These are phyloP conservation scores for Chlorella sp. DNA, from an alignment of 139 green algal genomes.

Conservation along the genomic window DNA sequence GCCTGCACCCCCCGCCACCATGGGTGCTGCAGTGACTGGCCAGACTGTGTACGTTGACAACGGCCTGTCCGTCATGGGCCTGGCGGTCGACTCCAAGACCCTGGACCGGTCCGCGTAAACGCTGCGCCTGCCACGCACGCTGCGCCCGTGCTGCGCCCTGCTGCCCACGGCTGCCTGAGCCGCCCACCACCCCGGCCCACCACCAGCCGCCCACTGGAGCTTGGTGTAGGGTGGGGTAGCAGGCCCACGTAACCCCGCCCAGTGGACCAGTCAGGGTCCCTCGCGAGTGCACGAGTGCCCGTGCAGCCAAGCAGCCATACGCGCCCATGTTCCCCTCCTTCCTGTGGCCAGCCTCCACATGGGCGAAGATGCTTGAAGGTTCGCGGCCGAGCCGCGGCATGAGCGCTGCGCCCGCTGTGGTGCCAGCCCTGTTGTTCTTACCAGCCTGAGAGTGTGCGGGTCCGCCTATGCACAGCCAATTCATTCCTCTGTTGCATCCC, in stretches of 20 bases:
- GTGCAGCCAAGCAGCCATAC: no score
- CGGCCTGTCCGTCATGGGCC: constrained; percentile 90
- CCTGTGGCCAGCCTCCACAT: no score
- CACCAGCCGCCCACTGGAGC: background rate
- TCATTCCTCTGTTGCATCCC: background rate
- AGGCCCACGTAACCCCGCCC: background rate
- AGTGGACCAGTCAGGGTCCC: no score
- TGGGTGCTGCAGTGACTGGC: constrained; percentile 58
- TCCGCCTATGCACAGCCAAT: background rate
- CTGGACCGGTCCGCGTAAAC: constrained; percentile 50
- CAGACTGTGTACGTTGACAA: constrained; percentile 90
- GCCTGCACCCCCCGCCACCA: no score
- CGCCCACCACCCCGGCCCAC: background rate
- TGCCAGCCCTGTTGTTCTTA: background rate
- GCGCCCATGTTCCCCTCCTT: no score
- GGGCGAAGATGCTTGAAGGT: no score
- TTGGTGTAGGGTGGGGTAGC: background rate
- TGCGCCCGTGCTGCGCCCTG: background rate
- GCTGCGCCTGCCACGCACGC: background rate
- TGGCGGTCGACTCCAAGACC: constrained; percentile 85
- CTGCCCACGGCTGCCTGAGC: no score
- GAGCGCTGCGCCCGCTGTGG: no score
- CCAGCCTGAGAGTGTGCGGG: background rate
- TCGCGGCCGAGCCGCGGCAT: no score
- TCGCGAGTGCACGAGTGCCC: no score